Evolutionary conservation across 1,284 basidiomycete genomes (phyloP).

Genomic region (Pseudozyma pruni): DNA sequence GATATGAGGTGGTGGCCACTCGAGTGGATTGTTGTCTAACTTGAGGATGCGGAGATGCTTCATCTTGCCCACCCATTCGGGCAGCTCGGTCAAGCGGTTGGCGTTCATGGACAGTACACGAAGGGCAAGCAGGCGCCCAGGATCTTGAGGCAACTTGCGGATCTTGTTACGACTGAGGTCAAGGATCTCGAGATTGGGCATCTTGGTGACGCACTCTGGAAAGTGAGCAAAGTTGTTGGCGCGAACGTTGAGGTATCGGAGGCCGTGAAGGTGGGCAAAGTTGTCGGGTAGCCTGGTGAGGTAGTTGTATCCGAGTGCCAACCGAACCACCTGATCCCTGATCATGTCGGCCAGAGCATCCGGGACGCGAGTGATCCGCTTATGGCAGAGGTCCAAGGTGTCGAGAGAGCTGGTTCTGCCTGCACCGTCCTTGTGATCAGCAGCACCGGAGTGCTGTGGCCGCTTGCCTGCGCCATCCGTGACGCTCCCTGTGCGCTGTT

Average conservation of each 20-base stretch:
- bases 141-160: slow-evolving; percentile 79
- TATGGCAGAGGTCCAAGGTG: slow-evolving; percentile 59
- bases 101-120: slow-evolving; percentile 83
- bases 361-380: slow-evolving; percentile 47
- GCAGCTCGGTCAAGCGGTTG: slow-evolving; percentile 84
- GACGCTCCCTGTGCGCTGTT: slow-evolving; percentile 23
- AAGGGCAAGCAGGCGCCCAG: slow-evolving; percentile 82
- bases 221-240: slow-evolving; percentile 85
- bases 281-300: slow-evolving; percentile 82
- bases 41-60: slow-evolving; percentile 81
- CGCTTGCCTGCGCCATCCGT: background rate
- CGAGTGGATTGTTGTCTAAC: slow-evolving; percentile 82
- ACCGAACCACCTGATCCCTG: slow-evolving; percentile 69
- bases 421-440: slow-evolving; percentile 5
- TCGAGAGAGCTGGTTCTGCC: slow-evolving; percentile 30
- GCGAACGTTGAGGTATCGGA: slow-evolving; percentile 93
- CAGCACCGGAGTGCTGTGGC: background rate
- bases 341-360: slow-evolving; percentile 48
- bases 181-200: slow-evolving; percentile 90
- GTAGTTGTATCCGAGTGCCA: slow-evolving; percentile 87
- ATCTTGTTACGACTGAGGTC: slow-evolving; percentile 95
- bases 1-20: slow-evolving; percentile 77
- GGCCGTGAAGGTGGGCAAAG: slow-evolving; percentile 79
- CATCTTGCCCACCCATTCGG: slow-evolving; percentile 81
- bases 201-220: slow-evolving; percentile 77